Evolutionary conservation across 116 monocot species (phyloP).

Genomic region (Papilionanthe hybrid): DNA sequence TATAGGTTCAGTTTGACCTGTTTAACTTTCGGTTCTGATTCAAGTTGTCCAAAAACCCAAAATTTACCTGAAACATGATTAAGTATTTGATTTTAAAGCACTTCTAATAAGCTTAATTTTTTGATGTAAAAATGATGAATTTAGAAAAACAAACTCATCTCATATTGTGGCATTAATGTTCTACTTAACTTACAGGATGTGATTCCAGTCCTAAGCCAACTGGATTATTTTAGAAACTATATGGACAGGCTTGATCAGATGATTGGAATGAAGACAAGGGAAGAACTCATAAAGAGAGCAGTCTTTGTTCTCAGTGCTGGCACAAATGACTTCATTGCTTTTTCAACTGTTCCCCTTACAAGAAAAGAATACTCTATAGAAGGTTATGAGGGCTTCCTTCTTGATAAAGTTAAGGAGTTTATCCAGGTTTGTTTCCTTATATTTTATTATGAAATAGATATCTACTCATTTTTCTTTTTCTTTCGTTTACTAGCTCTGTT

Average conservation of each 20-base stretch:
- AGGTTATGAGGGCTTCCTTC: conserved; percentile 44
- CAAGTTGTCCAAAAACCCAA: too few relatives aligned
- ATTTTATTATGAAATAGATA: neutral
- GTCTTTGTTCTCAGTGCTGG: conserved; percentile 56
- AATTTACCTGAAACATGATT: too few relatives aligned
- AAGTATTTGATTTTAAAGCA: too few relatives aligned
- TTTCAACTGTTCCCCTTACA: conserved; percentile 34
- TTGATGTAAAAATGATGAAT: neutral
- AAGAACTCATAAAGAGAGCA: conserved; percentile 31
- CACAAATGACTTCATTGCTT: conserved; percentile 60
- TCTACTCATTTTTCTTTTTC: neutral
- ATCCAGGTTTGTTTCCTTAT: conserved; percentile 32
- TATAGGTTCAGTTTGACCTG: too few relatives aligned
- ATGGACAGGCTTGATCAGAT: conserved; percentile 20
- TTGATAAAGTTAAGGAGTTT: conserved; percentile 31
- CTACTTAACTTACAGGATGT: conserved; percentile 15
- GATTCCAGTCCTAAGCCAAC: conserved; percentile 42
- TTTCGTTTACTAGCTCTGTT: too few relatives aligned
- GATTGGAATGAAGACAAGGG: conserved; percentile 29
- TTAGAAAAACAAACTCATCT: neutral
- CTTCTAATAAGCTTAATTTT: too few relatives aligned
- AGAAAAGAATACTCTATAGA: conserved; percentile 30
- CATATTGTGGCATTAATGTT: neutral
- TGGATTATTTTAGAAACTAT: conserved; percentile 48
- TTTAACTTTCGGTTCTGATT: too few relatives aligned